phyloP scores from a whole-genome alignment of 495 filamentous ascomycete genomes.

The Annulohypoxylon moriforme region DNA sequence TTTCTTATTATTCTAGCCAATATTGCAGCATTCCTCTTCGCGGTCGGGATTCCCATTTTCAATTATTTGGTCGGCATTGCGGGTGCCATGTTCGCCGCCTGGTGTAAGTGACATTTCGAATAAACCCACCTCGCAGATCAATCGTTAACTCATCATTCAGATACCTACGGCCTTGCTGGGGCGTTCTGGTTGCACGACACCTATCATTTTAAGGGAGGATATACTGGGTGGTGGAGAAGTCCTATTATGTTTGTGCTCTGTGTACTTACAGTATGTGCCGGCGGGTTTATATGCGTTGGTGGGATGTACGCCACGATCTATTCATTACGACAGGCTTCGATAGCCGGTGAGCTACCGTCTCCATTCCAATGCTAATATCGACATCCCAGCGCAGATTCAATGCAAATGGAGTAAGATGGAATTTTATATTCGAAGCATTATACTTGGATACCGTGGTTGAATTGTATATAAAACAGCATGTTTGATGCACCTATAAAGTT shows the following conservation, averaged over 20 bases:
- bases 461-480: not conserved
- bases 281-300: constrained; percentile 49
- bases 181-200: constrained; percentile 64
- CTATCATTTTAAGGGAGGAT: constrained; percentile 35
- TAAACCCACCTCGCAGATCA: not conserved
- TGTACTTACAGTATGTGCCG: constrained; percentile 43
- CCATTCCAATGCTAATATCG: constrained; percentile 44
- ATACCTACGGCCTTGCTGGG: constrained; percentile 66
- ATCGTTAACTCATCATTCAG: constrained; percentile 2
- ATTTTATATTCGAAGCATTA: not conserved
- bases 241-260: constrained; percentile 41
- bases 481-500: not conserved
- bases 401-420: not conserved
- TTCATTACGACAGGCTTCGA: constrained; percentile 35
- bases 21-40: constrained; percentile 72
- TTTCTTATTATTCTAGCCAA: constrained; percentile 66
- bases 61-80: constrained; percentile 65
- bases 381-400: not conserved
- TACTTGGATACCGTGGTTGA: not conserved
- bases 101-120: constrained; percentile 47
- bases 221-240: constrained; percentile 30
- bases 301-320: constrained; percentile 47
- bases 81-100: constrained; percentile 65
- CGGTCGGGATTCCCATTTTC: constrained; percentile 73
- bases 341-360: constrained; percentile 38